A percentile compares a stretch with the other conserved stretches of the same genome.
Evolutionary conservation across 768 basidiomycete species (phyloP).

Genomic region (Mycena crocata): DNA sequence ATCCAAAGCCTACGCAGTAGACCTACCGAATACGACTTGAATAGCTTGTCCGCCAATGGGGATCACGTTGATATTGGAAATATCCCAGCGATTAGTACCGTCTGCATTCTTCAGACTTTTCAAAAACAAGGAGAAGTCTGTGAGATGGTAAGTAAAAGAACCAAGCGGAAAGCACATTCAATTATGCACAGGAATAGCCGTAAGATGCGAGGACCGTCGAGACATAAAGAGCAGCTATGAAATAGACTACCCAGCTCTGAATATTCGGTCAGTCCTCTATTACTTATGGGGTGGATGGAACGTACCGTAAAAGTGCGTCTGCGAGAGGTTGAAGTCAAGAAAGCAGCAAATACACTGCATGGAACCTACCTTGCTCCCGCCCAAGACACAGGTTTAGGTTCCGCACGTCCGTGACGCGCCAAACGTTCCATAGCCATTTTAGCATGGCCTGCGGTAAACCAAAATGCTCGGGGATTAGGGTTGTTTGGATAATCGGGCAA

Average conservation of each 20-base stretch:
- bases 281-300: background rate
- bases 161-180: background rate
- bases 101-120: slow-evolving; percentile 3
- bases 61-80: background rate
- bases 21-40: background rate
- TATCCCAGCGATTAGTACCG: background rate
- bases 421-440: background rate
- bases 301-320: background rate
- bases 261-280: background rate
- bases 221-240: background rate
- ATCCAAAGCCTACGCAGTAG: background rate
- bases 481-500: background rate
- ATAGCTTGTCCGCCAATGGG: background rate
- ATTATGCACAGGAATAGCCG: background rate
- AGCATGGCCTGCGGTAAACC: background rate
- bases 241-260: slow-evolving; percentile 5
- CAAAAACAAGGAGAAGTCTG: slow-evolving; percentile 1
- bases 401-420: background rate
- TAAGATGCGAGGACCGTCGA: background rate
- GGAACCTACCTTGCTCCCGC: background rate
- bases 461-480: background rate
- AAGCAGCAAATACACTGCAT: background rate
- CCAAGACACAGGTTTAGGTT: background rate
- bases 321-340: background rate
- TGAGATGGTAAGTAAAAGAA: background rate